phyloP scores from a whole-genome alignment of 1,139 yeast genomes.

The Yamadazyma atlantica region DNA sequence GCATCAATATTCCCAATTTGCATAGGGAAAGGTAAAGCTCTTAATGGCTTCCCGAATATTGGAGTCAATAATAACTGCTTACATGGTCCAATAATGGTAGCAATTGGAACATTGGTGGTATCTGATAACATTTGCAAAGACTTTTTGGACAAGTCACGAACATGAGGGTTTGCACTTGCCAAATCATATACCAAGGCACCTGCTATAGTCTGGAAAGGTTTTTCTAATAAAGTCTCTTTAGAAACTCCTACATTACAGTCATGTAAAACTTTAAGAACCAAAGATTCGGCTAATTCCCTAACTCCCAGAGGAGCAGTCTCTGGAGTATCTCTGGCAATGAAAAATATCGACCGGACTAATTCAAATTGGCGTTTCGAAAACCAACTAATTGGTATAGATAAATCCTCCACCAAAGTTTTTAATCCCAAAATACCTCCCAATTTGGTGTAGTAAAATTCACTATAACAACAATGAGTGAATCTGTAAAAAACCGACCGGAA shows the following conservation, averaged over 20 bases:
- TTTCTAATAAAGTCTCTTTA: constrained; percentile 59
- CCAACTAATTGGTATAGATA: constrained; percentile 70
- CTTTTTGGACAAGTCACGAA: constrained; percentile 78
- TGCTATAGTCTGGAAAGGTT: constrained; percentile 80
- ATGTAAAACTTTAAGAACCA: constrained; percentile 62
- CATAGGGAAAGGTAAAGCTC: constrained; percentile 98
- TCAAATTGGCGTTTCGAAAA: constrained; percentile 79
- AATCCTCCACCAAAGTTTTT: constrained; percentile 65
- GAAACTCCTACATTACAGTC: constrained; percentile 64
- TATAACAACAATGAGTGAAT: constrained; percentile 88
- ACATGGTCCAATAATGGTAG: constrained; percentile 78
- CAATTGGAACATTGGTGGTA: constrained; percentile 65
- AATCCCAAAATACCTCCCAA: constrained; percentile 89
- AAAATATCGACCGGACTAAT: constrained; percentile 80
- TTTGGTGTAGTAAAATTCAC: constrained; percentile 80
- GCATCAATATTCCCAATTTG: constrained; percentile 98
- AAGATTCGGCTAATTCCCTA: constrained; percentile 63
- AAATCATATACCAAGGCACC: constrained; percentile 89
- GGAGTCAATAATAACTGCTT: constrained; percentile 84
- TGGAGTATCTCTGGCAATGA: constrained; percentile 88
- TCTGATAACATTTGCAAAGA: constrained; percentile 69
- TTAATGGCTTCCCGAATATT: constrained; percentile 91
- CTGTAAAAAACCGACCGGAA: constrained; percentile 76
- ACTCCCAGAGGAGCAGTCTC: constrained; percentile 84
- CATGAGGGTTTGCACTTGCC: constrained; percentile 82